Base-by-base conservation (phyloP, 192 early-diverging fungal genomes). In the Entomortierella beljakovae region DNA sequence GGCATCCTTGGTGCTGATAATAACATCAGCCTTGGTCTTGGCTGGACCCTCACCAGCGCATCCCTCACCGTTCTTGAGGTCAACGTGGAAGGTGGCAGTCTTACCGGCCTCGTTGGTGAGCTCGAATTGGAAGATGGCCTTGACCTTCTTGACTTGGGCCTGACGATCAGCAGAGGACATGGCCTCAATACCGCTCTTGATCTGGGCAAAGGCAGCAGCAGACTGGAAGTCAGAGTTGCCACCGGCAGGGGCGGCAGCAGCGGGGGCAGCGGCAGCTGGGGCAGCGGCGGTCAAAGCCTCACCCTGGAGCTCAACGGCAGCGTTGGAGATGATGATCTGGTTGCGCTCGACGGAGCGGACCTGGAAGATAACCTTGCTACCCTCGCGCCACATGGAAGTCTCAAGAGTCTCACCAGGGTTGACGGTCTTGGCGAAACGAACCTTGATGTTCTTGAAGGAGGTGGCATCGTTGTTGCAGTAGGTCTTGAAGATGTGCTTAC, bases 331-430 rank as follows among this genome's bases (percentile, higher is more conserved):
- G 35, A 90, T 94, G 68, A 97, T 90, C 3, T 85, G 89, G 67
- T 98, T 90, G 22, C 97, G 91, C 86, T 99, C 98, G 37, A 99
- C 94, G 18, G 94, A 92, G 35, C 94, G 92, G 49, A 94, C 94
- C 81, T 95, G 92, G 92, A 98, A 99, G 65, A 99, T 85, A 23
- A 99, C 90, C 73, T 93, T 95, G 82, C 86, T 88, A 11, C 91
- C 90, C 69, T 95, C 92, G 69, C 91, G 85, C 98, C 98, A 99
- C 91, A 99, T 94, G 83, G 95, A 92, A 16, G 98, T 99, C 82
- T 97, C 93, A 33, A 99, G 87, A 20, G 97, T 99, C 83, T 99
- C 97, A 20, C 98, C 97, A 25, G 98, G 98, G 84, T 94, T 90
- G 66, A 99, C 96, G 23, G 91, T 91, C 37, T 91, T 89, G 49